phyloP scores from a whole-genome alignment of 306 rosid genomes.

The Clitoria ternatea region DNA sequence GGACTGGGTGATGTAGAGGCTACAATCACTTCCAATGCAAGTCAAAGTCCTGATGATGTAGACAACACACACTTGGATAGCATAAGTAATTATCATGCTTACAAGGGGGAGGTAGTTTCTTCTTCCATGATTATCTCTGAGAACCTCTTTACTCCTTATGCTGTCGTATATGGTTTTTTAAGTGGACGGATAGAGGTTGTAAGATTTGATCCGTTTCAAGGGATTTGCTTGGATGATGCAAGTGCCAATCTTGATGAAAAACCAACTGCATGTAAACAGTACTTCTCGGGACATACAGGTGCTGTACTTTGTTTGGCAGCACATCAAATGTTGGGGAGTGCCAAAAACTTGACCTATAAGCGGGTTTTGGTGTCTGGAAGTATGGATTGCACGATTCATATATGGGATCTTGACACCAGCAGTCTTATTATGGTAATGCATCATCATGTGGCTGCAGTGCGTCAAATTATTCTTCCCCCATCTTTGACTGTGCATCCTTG shows the following conservation, averaged over 20 bases:
- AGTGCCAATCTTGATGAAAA: slow-evolving; percentile 42
- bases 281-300: slow-evolving; percentile 71
- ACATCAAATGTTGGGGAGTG: slow-evolving; percentile 58
- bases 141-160: slow-evolving; percentile 54
- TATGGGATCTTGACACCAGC: slow-evolving; percentile 85
- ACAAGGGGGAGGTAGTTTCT: slow-evolving; percentile 47
- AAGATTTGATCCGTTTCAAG: slow-evolving; percentile 64
- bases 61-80: slow-evolving; percentile 1
- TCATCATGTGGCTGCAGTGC: slow-evolving; percentile 91
- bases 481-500: slow-evolving; percentile 64
- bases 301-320: slow-evolving; percentile 94
- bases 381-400: slow-evolving; percentile 77
- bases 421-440: slow-evolving; percentile 71
- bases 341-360: slow-evolving; percentile 40
- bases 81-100: slow-evolving; percentile 27
- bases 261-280: slow-evolving; percentile 47
- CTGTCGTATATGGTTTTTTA: slow-evolving; percentile 71
- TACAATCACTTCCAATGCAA: slow-evolving; percentile 29
- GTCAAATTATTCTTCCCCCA: slow-evolving; percentile 86
- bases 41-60: slow-evolving; percentile 32
- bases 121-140: slow-evolving; percentile 78
- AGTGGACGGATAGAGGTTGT: slow-evolving; percentile 78
- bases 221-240: slow-evolving; percentile 39
- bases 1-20: slow-evolving; percentile 27
- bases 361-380: slow-evolving; percentile 89